Conservation (phyloP, 148 eudicot genomes). For the Diospyros lotus region DNA sequence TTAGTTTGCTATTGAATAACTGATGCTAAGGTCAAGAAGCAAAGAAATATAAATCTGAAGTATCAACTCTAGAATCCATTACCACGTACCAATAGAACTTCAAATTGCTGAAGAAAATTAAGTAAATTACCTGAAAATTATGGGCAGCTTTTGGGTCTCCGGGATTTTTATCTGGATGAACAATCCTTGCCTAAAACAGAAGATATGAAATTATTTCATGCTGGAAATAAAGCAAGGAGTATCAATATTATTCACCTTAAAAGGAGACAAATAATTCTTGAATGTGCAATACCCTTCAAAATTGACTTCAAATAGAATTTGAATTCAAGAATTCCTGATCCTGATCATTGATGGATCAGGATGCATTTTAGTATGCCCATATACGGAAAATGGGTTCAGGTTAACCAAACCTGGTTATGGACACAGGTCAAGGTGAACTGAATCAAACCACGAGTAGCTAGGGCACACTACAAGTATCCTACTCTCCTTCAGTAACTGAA, state of each 20-base stretch:
- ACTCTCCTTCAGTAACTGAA: no score
- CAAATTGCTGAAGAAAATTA: background rate
- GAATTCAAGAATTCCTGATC: no score
- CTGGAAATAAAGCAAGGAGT: background rate
- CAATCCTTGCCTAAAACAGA: conserved; percentile 65
- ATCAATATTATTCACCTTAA: background rate
- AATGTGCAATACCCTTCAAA: background rate
- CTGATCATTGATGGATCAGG: no score
- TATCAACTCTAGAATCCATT: background rate
- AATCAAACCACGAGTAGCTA: no score
- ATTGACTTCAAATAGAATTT: no score
- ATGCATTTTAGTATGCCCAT: no score
- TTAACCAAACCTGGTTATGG: no score
- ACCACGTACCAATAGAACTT: background rate
- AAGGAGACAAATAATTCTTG: background rate
- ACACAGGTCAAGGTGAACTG: no score
- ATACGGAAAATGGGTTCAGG: no score
- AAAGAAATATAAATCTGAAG: background rate
- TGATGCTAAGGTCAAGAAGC: background rate
- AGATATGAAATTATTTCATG: background rate
- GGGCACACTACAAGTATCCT: no score
- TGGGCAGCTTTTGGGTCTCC: conserved; percentile 83
- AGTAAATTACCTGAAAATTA: conserved; percentile 67
- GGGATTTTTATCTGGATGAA: conserved; percentile 95
- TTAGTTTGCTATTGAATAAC: background rate